phyloP scores from a whole-genome alignment of 768 basidiomycete genomes.

The Serendipita vermifera region DNA sequence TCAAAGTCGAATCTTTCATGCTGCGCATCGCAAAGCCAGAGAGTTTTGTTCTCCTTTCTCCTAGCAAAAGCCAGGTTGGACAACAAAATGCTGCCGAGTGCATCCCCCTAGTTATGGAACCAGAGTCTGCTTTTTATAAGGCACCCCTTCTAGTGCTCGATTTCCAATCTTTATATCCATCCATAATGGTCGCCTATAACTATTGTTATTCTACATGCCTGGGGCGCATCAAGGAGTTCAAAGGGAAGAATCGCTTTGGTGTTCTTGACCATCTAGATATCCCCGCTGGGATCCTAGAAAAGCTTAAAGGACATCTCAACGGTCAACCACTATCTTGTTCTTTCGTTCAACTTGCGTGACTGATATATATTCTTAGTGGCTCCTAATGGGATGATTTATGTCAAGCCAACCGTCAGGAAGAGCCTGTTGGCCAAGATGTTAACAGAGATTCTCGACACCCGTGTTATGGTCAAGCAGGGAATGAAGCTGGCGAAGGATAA shows the following conservation, averaged over 20 bases:
- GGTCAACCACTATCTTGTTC: conserved; percentile 32
- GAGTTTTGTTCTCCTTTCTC: conserved; percentile 79
- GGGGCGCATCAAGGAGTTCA: conserved; percentile 75
- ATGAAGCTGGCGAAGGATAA: conserved; percentile 73
- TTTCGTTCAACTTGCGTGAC: neutral
- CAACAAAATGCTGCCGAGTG: conserved; percentile 93
- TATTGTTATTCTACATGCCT: conserved; percentile 95
- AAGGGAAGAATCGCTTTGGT: conserved; percentile 79
- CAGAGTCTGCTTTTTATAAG: conserved; percentile 81
- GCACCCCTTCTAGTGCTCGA: conserved; percentile 89
- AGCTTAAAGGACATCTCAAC: conserved; percentile 61
- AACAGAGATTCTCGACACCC: conserved; percentile 78
- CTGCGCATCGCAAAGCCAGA: conserved; percentile 96
- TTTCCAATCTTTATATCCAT: conserved; percentile 94
- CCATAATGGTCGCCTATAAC: conserved; percentile 97
- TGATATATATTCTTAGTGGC: conserved; percentile 43
- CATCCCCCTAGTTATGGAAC: conserved; percentile 92
- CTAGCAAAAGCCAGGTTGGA: conserved; percentile 80
- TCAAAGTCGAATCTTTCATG: conserved; percentile 98
- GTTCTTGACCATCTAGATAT: conserved; percentile 53
- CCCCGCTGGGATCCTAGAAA: conserved; percentile 51
- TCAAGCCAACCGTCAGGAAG: conserved; percentile 69
- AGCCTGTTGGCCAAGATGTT: conserved; percentile 87
- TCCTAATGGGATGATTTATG: conserved; percentile 91
- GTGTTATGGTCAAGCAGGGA: conserved; percentile 96